Evolutionary conservation across 257 asterid genomes (phyloP).

Genomic region (Plantago elongata): DNA sequence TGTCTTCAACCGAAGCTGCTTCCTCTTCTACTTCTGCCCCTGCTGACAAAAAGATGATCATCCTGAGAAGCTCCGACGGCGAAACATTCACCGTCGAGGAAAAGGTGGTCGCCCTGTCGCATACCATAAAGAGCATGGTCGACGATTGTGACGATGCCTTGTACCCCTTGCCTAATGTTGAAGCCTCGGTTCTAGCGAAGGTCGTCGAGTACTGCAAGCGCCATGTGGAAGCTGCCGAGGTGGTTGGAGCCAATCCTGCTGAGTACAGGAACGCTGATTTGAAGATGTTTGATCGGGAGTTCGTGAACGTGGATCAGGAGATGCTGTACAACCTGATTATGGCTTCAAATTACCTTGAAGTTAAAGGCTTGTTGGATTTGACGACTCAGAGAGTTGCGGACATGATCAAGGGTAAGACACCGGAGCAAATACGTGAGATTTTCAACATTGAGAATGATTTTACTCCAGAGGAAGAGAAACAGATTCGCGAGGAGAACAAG

Average conservation of each 20-base stretch:
- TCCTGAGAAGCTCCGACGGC: constrained; percentile 20
- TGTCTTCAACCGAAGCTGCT: no score
- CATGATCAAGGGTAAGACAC: neutral
- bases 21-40: neutral
- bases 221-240: constrained; percentile 18
- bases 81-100: constrained; percentile 20
- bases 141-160: constrained; percentile 14
- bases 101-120: constrained; percentile 4
- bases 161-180: constrained; percentile 14
- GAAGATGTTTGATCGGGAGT: neutral
- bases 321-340: constrained; percentile 11
- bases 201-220: constrained; percentile 27
- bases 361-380: neutral
- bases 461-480: neutral
- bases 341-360: neutral
- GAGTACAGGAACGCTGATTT: neutral
- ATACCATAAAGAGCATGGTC: constrained; percentile 19
- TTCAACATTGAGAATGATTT: neutral
- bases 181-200: neutral
- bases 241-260: neutral
- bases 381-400: neutral
- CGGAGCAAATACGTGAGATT: neutral
- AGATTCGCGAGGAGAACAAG: neutral
- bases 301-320: constrained; percentile 15
- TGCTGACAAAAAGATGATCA: constrained; percentile 13